These are phyloP conservation scores for Pelargonium citronellum DNA, from an alignment of 441 rosid species.

Conservation along the genomic window DNA sequence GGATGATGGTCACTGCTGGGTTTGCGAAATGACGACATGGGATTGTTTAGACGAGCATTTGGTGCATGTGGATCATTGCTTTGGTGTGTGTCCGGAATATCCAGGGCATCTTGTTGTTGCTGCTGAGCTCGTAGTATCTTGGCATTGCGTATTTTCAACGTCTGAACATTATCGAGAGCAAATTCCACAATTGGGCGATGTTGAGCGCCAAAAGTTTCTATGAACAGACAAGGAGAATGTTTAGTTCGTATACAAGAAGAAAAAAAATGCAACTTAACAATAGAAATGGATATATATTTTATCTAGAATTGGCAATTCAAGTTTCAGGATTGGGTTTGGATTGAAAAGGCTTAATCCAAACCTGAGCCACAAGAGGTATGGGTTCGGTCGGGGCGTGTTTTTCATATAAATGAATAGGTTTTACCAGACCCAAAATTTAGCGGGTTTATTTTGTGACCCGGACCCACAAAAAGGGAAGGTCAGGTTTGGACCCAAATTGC, in stretches of 20 bases:
- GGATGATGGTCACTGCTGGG: constrained; percentile 28
- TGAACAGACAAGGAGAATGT: constrained; percentile 19
- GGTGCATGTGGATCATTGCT: constrained; percentile 21
- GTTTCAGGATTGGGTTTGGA: too few relatives aligned
- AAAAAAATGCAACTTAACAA: neutral
- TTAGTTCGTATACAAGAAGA: constrained; percentile 4
- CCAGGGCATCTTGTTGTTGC: constrained; percentile 27
- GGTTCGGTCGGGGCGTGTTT: too few relatives aligned
- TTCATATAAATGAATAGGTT: too few relatives aligned
- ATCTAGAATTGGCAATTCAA: neutral
- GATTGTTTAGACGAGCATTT: constrained; percentile 19
- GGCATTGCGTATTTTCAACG: constrained; percentile 50
- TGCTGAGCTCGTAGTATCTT: constrained; percentile 28
- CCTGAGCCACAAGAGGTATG: too few relatives aligned
- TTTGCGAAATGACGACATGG: constrained; percentile 40
- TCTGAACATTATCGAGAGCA: constrained; percentile 70
- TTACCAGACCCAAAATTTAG: too few relatives aligned
- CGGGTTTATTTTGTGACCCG: too few relatives aligned
- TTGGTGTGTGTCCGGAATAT: constrained; percentile 22
- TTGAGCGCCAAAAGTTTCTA: constrained; percentile 75
- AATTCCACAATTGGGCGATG: constrained; percentile 81
- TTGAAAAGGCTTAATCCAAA: too few relatives aligned
- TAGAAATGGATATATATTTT: neutral
- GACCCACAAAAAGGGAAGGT: too few relatives aligned
- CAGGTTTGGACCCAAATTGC: too few relatives aligned